Base-by-base conservation (phyloP, 2,329 filamentous ascomycete species). In the Microsporum canis region DNA sequence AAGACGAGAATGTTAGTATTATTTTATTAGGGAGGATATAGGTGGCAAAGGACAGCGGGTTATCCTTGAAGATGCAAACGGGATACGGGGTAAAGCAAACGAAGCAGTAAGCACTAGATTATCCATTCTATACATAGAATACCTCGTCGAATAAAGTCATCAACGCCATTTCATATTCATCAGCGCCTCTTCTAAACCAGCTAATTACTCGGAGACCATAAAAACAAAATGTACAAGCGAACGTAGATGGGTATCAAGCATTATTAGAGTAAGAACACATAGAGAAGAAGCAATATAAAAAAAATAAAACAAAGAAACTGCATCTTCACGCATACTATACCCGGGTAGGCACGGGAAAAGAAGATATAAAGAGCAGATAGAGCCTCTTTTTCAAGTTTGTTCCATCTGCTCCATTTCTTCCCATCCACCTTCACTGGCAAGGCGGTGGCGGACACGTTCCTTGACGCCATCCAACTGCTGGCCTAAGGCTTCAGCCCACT, bases 401-500 rank as follows among this genome's bases (percentile, higher is more conserved):
- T 75, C 74, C 67, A 75, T 65, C 71, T 87, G 84, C 51, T 87
- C 77, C 64, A 82, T 79, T 73, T 95, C 90, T 66, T 95, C 91
- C 89, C 91, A 95, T 0, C 90, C 92, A n/a, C 88, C 90, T 63
- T 84, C 86, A 69, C 84, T 82, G 64, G 89, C 75, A 66, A 96
- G 78, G 77, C 85, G 91, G 34, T 80, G 81, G 60, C 86, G 85
- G 0, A 96, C 86, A 59, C 87, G 79, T 70, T 85, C 83, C 74
- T 89, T 92, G 64, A 91, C 85, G 14, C 79, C 81, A 63, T 82
- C 83, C 67, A 97, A 80, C 60, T 85, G 84, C 64, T 86, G 85
- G 0, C 91, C 92, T n/a, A 97, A 78, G 3, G 89, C 91, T 68
- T 90, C 88, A 39, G 82, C 80, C 92, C 94, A 97, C 75, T 95